These are phyloP conservation scores for Aschersonia sp. DNA, from an alignment of 2,329 filamentous ascomycete species.

Conservation along the genomic window DNA sequence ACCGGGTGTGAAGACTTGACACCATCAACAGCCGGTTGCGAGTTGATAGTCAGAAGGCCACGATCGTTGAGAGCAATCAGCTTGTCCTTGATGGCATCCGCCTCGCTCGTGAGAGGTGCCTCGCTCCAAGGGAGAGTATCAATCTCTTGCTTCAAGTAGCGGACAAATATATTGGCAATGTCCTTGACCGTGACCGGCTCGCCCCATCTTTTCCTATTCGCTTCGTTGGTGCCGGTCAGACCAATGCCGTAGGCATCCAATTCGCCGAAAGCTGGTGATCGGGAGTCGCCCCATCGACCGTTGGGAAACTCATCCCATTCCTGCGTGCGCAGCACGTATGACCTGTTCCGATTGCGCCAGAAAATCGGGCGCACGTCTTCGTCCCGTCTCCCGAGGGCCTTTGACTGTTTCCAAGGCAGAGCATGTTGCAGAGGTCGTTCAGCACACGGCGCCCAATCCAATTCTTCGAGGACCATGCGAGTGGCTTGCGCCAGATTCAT, in stretches of 20 bases:
- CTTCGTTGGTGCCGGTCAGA: constrained; percentile 85
- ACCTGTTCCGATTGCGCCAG: constrained; percentile 94
- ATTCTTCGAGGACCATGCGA: constrained; percentile 82
- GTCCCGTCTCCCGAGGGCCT: constrained; percentile 72
- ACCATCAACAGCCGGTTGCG: constrained; percentile 86
- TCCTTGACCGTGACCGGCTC: constrained; percentile 68
- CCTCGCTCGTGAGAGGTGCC: constrained; percentile 68
- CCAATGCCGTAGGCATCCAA: constrained; percentile 89
- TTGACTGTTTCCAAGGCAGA: constrained; percentile 92
- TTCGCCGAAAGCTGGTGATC: constrained; percentile 91
- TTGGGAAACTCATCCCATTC: constrained; percentile 99
- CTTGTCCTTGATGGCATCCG: constrained; percentile 60
- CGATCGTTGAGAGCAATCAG: constrained; percentile 72
- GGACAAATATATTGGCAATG: constrained; percentile 68
- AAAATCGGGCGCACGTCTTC: constrained; percentile 97
- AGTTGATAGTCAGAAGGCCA: constrained; percentile 90
- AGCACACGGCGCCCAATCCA: constrained; percentile 64
- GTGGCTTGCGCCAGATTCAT: constrained; percentile 97
- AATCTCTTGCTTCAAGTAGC: constrained; percentile 69
- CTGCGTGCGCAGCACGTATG: constrained; percentile 87
- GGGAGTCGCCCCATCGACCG: constrained; percentile 93
- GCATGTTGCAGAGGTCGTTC: constrained; percentile 72
- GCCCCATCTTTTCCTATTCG: constrained; percentile 92
- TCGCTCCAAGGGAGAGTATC: constrained; percentile 90
- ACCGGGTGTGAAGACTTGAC: constrained; percentile 75